Base-by-base conservation (phyloP, 2,329 filamentous ascomycete genomes). In the Onygena corvina region DNA sequence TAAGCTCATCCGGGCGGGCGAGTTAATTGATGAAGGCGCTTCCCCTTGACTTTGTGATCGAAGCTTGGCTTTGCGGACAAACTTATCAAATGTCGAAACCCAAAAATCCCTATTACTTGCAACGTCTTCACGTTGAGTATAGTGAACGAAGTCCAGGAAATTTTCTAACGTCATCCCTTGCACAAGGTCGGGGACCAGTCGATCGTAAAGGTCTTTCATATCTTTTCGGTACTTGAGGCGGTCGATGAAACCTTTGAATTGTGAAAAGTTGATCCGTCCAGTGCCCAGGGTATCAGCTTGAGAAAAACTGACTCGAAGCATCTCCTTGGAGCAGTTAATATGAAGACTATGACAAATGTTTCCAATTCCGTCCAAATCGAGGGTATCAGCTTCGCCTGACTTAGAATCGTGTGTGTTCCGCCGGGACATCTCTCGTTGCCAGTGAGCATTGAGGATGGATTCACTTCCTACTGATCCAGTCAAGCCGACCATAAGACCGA, bases 401-500 rank as follows among this genome's bases (percentile, higher is more conserved):
- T 57, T 61, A 7, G 55, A 48, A 14, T 60, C 63, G 20, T 61
- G 58, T 8, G 74, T 71, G 54, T 76, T 80, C 50, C 83, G 76
- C 60, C 81, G 81, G 25, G 76, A 73, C 79, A 94, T 92, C 63
- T 93, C 87, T 38, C 77, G 80, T 53, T 81, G 78, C 92, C 92
- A 98, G 66, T 93, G 89, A 42, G 80, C 77, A 49, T 81, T 80
- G 47, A 95, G 78, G 44, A 86, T 87, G 56, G 83, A 83, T 60
- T 94, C 82, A 56, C 85, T 81, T 62, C 89, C 93, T 3, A 69
- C 69, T 35, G 73, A 75, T 21, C 86, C 81, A 65, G 90, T 86
- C 50, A 98, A 70, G 4, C 87, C 92, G 9, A 86, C 81, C 84
- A 96, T 94, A 59, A 92, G 77, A 49, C 89, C 85, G 54, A 93